Conservation (phyloP, 805 yeast species). For the Kluyveromyces siamensis region DNA sequence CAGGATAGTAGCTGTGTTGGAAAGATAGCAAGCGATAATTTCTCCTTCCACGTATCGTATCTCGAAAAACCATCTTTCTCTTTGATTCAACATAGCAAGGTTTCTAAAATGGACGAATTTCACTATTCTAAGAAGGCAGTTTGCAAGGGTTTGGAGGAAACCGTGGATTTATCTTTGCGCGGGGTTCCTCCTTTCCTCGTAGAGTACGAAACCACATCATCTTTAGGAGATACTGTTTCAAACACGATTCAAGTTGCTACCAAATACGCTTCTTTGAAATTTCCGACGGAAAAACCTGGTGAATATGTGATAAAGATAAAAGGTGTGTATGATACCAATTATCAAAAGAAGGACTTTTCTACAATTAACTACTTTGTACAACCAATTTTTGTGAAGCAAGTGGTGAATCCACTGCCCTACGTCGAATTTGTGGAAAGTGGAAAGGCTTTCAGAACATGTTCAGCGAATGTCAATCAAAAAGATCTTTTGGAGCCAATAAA, state of each 20-base stretch:
- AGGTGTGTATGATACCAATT: conserved; percentile 58
- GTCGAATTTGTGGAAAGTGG: conserved; percentile 42
- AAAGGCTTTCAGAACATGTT: conserved; percentile 43
- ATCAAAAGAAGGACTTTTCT: conserved; percentile 34
- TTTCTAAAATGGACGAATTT: conserved; percentile 14
- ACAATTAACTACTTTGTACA: conserved; percentile 22
- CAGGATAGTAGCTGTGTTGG: conserved; percentile 47
- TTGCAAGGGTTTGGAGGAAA: conserved; percentile 41
- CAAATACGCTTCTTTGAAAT: conserved; percentile 38
- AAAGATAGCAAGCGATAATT: conserved; percentile 26
- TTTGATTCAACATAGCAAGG: conserved; percentile 28
- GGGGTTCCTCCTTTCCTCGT: conserved; percentile 65
- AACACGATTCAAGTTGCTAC: conserved; percentile 42
- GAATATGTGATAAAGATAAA: conserved; percentile 50
- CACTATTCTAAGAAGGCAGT: conserved; percentile 31
- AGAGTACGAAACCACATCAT: conserved; percentile 52
- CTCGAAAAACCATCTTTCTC: conserved; percentile 38
- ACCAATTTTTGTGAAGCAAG: conserved; percentile 37
- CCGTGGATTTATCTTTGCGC: conserved; percentile 40
- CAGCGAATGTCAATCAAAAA: conserved; percentile 29
- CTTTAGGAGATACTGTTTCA: conserved; percentile 38
- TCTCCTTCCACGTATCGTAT: conserved; percentile 33
- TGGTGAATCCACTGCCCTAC: conserved; percentile 54
- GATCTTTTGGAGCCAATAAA: conserved; percentile 41
- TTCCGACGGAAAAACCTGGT: conserved; percentile 45